Evolutionary conservation across 78 protist species (phyloP), one percentile per base, ranked within the genome.

Genomic region (Polysphondylium violaceum): DNA sequence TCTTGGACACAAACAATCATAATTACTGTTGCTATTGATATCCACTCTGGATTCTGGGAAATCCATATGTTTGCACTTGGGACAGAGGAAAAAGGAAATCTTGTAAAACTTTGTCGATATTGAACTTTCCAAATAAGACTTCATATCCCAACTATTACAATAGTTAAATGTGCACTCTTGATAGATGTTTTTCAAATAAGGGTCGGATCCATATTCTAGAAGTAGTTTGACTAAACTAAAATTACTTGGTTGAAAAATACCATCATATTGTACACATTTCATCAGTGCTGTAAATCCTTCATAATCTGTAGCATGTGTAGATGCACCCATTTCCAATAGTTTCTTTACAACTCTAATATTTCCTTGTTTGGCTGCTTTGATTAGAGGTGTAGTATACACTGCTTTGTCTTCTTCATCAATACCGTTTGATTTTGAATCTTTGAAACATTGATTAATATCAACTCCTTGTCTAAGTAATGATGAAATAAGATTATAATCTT

Each of bases 361-460:
- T 29, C 91, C 91, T 33, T 83, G 77, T 43, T 83, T 83, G 19
- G 78, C n/a, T 33, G 91, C 91, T 58, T 83, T 83, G 0, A 74
- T 83, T 3, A 83, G 67, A 23, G 76, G 76, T 3, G 91, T 83
- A 25, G 91, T 61, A 12, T 61, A 59, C 11, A 43, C 38, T 55
- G 51, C 19, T 23, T 75, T 55, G 4, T 55, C 65, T 2, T 25
- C 23, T 21, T 75, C 55, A n/a, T n/a, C n/a, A n/a, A n/a, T n/a
- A 65, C 6, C 33, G n/a, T 65, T 51, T 38, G 73, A 65, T 41
- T 56, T 56, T 7, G 67, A 69, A 44, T 83, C 91, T 44, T 44
- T 83, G 12, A 83, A 83, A 12, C 44, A 27, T 41, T 61, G 47
- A 40, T 83, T 73, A 12, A 83, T n/a, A 23, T 83, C 69, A 3